Base-by-base conservation (phyloP, 2,329 filamentous ascomycete species). In the Colletotrichum melonis region DNA sequence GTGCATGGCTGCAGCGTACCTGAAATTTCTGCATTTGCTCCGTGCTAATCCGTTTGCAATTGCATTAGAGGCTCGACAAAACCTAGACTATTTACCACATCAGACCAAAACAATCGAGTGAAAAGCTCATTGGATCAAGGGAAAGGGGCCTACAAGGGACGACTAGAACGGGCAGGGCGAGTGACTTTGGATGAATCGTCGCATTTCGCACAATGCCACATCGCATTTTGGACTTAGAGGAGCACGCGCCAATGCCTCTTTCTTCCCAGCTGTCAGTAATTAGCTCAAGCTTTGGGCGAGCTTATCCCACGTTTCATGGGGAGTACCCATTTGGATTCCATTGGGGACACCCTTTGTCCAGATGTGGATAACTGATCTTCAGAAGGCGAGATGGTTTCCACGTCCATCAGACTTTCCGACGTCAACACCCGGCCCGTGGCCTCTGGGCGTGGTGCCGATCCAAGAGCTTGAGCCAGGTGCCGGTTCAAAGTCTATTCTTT, bases 31-130 rank as follows among this genome's bases (percentile, higher is more conserved):
- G 16, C 22, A 12, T 22, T 63, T 24, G 26, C 28, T 35, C 3
- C 24, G 54, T 35, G 38, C 38, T 16, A 49, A 59, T 56, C 66
- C 70, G 66, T 64, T 73, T 73, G 70, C 70, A 49, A 49, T 19
- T 22, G 42, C 42, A 49, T 49, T 64, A 49, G 52, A 49, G 32
- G 16, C 52, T 32, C 19, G 24, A 56, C 64, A 55, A 55, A 28
- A 69, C 14, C 24, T 26, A 55, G 32, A 57, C 16, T 12, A 28
- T 22, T 28, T 22, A 46, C 16, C 16, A 19, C n/a, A 38, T 49
- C 30, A 49, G 42, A 14, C 65, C 42, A 42, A 35, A 69, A 24
- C 30, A 22, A 46, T 24, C 46, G 30, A 52, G 32, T 49, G 16
- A 22, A 26, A 22, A 26, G 2, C 6, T 11, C 16, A 73, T 69